phyloP scores from a whole-genome alignment of 2,329 filamentous ascomycete genomes.

The Elsinoe necatrix region DNA sequence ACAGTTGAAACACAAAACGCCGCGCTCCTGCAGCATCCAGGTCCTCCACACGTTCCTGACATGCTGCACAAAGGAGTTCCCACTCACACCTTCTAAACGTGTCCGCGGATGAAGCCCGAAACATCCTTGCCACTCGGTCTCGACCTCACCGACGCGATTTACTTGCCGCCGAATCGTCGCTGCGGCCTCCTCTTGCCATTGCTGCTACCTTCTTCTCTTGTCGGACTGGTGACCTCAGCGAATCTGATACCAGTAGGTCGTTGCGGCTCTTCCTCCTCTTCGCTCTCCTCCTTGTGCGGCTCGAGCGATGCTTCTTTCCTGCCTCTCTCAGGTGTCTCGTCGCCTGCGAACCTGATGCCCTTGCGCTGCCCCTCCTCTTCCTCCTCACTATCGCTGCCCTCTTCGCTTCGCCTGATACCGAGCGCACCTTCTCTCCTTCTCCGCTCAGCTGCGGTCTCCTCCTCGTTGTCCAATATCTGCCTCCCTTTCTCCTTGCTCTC shows the following conservation, averaged over 20 bases:
- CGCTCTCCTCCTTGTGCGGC: slow-evolving; percentile 4
- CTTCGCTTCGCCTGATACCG: slow-evolving; percentile 43
- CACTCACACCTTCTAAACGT: neutral
- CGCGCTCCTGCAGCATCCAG: neutral
- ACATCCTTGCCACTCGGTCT: neutral
- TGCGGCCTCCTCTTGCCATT: slow-evolving; percentile 6
- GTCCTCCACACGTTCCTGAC: slow-evolving; percentile 11
- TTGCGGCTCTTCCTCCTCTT: slow-evolving; percentile 25
- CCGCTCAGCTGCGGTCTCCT: slow-evolving; percentile 66
- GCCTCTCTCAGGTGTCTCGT: slow-evolving; percentile 23
- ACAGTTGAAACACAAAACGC: slow-evolving; percentile 3
- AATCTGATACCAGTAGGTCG: slow-evolving; percentile 50
- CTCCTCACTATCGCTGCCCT: slow-evolving; percentile 47
- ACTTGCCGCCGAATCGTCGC: neutral
- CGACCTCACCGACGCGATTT: neutral
- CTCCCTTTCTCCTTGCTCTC: slow-evolving; percentile 19
- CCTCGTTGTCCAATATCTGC: slow-evolving; percentile 33
- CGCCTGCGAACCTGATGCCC: slow-evolving; percentile 28
- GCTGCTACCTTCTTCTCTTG: neutral
- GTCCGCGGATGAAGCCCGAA: neutral
- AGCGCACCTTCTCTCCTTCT: slow-evolving; percentile 66
- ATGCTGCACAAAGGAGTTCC: neutral
- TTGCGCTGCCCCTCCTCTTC: slow-evolving; percentile 44
- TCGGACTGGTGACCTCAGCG: slow-evolving; percentile 37
- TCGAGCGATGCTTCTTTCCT: slow-evolving; percentile 8